Evolutionary conservation across 768 basidiomycete genomes (phyloP).

Genomic region (Cystobasidium onofrii): DNA sequence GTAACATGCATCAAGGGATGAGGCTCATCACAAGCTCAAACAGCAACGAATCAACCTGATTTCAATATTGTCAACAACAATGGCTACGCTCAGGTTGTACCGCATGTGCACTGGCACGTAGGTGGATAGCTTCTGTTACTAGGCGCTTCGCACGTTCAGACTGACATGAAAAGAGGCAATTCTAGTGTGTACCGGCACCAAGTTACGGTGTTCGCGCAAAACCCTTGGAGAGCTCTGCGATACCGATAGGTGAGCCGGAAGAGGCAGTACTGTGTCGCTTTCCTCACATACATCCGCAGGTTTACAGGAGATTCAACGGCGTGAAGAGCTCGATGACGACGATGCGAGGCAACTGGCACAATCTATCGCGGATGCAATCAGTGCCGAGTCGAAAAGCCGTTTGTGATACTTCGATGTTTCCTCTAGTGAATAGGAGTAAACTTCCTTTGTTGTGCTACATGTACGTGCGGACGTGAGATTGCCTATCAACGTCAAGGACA

Average conservation of each 20-base stretch:
- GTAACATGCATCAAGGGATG: background rate
- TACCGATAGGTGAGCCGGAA: background rate
- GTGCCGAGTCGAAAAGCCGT: background rate
- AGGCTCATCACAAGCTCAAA: no score
- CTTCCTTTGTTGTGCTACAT: background rate
- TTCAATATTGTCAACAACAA: conserved; percentile 34
- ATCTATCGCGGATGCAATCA: background rate
- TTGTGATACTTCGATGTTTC: background rate
- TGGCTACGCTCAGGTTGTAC: conserved; percentile 43
- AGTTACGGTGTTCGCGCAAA: background rate
- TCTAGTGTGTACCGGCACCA: conserved; percentile 44
- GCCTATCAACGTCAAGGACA: background rate
- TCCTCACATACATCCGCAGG: background rate
- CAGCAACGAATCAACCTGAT: conserved; percentile 28
- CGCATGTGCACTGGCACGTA: conserved; percentile 48
- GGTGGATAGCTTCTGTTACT: background rate
- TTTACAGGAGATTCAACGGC: conserved; percentile 9
- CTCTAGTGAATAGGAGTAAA: background rate
- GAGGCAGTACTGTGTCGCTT: background rate
- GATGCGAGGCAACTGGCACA: conserved; percentile 21
- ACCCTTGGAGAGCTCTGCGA: background rate
- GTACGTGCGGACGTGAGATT: background rate
- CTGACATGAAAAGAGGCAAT: background rate
- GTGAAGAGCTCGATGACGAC: conserved; percentile 31
- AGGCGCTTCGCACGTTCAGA: background rate